These are phyloP conservation scores for Babesia bigemina DNA, from an alignment of 169 alveolate genomes.

Conservation along the genomic window DNA sequence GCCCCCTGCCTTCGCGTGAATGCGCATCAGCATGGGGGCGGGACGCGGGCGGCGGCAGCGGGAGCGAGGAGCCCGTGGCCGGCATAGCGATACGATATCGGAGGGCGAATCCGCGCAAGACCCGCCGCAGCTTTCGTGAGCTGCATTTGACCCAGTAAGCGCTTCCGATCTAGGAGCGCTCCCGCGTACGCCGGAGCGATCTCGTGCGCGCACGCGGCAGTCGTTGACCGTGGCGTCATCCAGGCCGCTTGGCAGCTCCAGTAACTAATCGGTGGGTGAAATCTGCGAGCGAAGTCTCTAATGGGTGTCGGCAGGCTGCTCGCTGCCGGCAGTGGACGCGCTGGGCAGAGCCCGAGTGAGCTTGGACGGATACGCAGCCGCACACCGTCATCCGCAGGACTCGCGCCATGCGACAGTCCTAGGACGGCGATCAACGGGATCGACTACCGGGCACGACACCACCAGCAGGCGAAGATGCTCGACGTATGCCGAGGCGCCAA, in stretches of 20 bases:
- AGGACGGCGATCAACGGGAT: constrained; percentile 11
- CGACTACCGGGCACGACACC: background rate
- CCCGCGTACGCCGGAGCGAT: background rate
- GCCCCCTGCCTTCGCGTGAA: background rate
- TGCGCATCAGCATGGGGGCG: constrained; percentile 7
- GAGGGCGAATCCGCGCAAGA: background rate
- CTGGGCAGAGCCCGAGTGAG: background rate
- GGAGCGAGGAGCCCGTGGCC: background rate
- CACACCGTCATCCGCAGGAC: background rate
- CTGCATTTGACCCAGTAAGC: background rate
- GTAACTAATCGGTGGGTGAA: too few relatives aligned
- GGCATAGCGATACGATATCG: background rate
- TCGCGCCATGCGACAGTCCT: background rate
- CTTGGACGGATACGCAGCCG: background rate
- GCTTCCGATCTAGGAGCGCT: background rate
- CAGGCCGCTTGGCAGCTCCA: too few relatives aligned
- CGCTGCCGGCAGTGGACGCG: too few relatives aligned
- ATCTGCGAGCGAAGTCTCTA: too few relatives aligned
- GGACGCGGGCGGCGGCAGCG: background rate
- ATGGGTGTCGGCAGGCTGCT: too few relatives aligned
- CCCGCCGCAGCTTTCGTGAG: background rate
- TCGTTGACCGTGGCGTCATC: too few relatives aligned
- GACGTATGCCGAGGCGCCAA: constrained; percentile 26
- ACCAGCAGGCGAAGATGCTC: constrained; percentile 11
- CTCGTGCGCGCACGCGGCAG: too few relatives aligned